These are phyloP conservation scores for Trypanosoma vivax DNA, from an alignment of 208 protist species.

Conservation along the genomic window DNA sequence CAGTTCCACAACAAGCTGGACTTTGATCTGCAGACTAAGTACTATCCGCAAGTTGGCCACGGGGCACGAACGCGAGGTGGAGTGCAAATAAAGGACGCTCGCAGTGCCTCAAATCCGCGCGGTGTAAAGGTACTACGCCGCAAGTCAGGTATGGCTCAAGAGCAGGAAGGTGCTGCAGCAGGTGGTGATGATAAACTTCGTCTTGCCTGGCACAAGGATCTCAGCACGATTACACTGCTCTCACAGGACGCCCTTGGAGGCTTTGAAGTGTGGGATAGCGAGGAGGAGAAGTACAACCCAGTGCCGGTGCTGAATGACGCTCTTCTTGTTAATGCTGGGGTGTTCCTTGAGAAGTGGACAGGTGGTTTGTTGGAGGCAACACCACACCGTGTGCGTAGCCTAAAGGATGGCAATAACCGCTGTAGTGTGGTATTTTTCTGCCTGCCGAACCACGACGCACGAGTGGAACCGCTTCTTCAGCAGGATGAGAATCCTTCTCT, in stretches of 20 bases:
- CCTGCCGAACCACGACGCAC: slow-evolving; percentile 75
- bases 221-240: slow-evolving; percentile 81
- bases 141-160: slow-evolving; percentile 52
- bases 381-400: slow-evolving; percentile 75
- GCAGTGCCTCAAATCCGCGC: slow-evolving; percentile 47
- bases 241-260: slow-evolving; percentile 79
- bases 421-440: slow-evolving; percentile 87
- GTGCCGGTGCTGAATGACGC: slow-evolving; percentile 82
- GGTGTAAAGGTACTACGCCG: slow-evolving; percentile 75
- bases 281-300: slow-evolving; percentile 43
- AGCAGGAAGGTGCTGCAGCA: slow-evolving; percentile 23
- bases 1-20: slow-evolving; percentile 68
- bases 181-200: slow-evolving; percentile 34
- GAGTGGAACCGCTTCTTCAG: slow-evolving; percentile 80
- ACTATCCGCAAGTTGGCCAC: slow-evolving; percentile 67
- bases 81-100: slow-evolving; percentile 42
- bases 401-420: slow-evolving; percentile 48
- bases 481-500: slow-evolving; percentile 75
- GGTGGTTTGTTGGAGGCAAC: slow-evolving; percentile 75
- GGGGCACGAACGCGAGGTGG: slow-evolving; percentile 33
- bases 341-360: slow-evolving; percentile 88
- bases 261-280: slow-evolving; percentile 78
- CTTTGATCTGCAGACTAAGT: slow-evolving; percentile 83
- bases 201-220: slow-evolving; percentile 80
- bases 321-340: slow-evolving; percentile 77